A percentile compares a stretch with the other conserved stretches of the same genome.
Conservation (phyloP, 345 rosid species). For the Salix brachista region DNA sequence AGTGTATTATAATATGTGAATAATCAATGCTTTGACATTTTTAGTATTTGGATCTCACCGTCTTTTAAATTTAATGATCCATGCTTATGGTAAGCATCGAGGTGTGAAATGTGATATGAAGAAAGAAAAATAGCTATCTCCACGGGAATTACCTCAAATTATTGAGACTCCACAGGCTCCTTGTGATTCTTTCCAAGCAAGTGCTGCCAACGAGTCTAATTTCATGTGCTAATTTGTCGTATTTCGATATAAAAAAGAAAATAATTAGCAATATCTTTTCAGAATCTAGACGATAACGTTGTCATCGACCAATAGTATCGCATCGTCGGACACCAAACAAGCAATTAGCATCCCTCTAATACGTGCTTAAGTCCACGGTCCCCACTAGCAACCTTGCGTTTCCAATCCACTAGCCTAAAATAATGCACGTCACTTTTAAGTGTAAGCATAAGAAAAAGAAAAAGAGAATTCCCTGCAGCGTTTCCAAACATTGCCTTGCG, state of each 20-base stretch:
- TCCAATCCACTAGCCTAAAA: constrained; percentile 8
- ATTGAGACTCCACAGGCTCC: constrained; percentile 17
- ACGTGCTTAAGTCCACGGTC: constrained; percentile 24
- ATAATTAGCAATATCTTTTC: constrained; percentile 14
- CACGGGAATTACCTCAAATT: constrained; percentile 12
- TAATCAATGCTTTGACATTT: too few relatives aligned
- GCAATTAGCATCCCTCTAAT: constrained; percentile 25
- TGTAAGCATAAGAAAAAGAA: too few relatives aligned
- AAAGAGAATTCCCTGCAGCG: too few relatives aligned
- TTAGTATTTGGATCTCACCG: too few relatives aligned
- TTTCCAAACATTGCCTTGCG: too few relatives aligned
- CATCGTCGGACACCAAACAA: constrained; percentile 28
- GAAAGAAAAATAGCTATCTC: neutral
- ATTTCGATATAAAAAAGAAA: neutral
- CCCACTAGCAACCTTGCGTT: constrained; percentile 6
- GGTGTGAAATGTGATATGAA: too few relatives aligned
- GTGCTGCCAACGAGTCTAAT: constrained; percentile 18
- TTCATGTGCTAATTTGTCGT: constrained; percentile 27
- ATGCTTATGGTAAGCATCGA: too few relatives aligned
- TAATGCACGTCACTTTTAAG: constrained; percentile 8
- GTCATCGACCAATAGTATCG: constrained; percentile 16
- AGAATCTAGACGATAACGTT: constrained; percentile 29
- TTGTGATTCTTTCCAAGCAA: constrained; percentile 23
- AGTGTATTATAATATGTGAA: too few relatives aligned
- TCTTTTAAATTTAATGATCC: too few relatives aligned